Base-by-base conservation (phyloP, 2,329 filamentous ascomycete species). In the Botryotinia convoluta region DNA sequence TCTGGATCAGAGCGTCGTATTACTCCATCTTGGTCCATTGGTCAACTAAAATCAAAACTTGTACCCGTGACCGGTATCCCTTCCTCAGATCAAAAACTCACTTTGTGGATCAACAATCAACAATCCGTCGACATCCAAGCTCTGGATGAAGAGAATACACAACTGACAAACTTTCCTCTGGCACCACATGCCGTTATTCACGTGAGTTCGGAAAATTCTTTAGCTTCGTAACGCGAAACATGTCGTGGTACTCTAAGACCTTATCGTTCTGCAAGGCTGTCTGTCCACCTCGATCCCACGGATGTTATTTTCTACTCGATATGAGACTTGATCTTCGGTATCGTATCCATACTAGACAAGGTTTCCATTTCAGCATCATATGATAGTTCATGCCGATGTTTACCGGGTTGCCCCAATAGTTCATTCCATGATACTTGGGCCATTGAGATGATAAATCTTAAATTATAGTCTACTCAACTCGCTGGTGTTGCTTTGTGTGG, bases 11-110 rank as follows among this genome's bases (percentile, higher is more conserved):
- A 99, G 84, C 92, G 95, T 75, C 93, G 96, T 77, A 90, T 98
- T 82, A 95, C 93, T 39, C 95, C 95, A 22, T 92, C 95, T 77
- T 99, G 96, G 96, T 92, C 91, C 75, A 92, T 99, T 80, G 86
- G 88, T 72, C 91, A 93, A 79, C 87, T 98, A 79, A 97, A 95
- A 84, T 84, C 87, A 71, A 97, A 96, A 83, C 90, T 99, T 69
- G 95, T 98, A 83, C 92, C 94, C 75, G 91, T 98, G 83, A 98
- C 95, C 2, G 96, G 96, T 75, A 90, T 98, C 54, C 95, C 96
- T 26, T 93, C 95, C 18, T 88, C 87, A 44, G 90, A 87, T 74
- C 96, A 98, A 82, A 89, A 86, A 75, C 87, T 99, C 75, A 90
- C 86, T 44, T 86, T 98, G 80, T 93, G 91, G 81, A 85, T 90